Base-by-base conservation (phyloP, 2,329 filamentous ascomycete genomes). In the Nothophoma quercina region DNA sequence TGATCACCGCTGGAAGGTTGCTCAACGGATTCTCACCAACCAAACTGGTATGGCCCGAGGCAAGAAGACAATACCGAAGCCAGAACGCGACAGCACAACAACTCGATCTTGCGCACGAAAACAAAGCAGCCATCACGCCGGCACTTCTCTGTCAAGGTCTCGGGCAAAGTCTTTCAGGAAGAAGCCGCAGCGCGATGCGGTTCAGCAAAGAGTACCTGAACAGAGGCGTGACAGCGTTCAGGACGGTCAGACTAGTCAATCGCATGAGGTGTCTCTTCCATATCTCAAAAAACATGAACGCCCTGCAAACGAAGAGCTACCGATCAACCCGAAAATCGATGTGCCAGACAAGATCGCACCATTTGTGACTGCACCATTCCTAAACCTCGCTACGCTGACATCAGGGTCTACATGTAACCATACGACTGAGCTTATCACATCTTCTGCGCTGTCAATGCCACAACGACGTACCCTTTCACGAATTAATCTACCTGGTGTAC, bases 1-100 rank as follows among this genome's bases (percentile, higher is more conserved):
- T 3, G 64, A 70, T 30, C 61, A 62, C 34, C 32, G 22, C 5
- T 69, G 64, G 60, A 19, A 40, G 2, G 30, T 40, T 18, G 30
- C 59, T 7, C 58, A 58, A 23, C 41, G 35, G n/a, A 32, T 69
- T 1, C 10, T 25, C 12, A 5, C 33, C 6, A 39, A 33, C 4
- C 4, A 25, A 5, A 13, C n/a, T n/a, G n/a, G n/a, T n/a, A n/a
- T n/a, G n/a, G n/a, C n/a, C n/a, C n/a, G n/a, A n/a, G n/a, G n/a
- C n/a, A n/a, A n/a, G n/a, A n/a, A n/a, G n/a, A n/a, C n/a, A n/a
- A n/a, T 4, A n/a, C 5, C 1, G 10, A 19, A 6, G 12, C 12
- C 16, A 4, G 25, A 23, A 16, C 16, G 16, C 12, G 12, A 19
- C 3, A 8, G 10, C 2, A 16, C 15, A n/a, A 26, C 4, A 9